These are phyloP conservation scores for Gentiana macrophylla DNA, from an alignment of 257 asterid species.

Conservation along the genomic window DNA sequence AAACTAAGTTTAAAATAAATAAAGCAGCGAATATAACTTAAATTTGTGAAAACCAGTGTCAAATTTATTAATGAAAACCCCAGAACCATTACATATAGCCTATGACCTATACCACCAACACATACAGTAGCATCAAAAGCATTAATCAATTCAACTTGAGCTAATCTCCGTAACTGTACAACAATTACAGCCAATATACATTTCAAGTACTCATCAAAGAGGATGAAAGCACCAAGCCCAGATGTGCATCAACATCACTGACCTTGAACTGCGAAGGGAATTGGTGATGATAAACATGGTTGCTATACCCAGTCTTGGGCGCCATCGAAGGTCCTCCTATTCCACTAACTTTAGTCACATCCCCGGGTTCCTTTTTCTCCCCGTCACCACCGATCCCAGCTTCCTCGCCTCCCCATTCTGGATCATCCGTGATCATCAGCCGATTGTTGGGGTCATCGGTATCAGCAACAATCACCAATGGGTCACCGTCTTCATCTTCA, in stretches of 20 bases:
- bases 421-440: slow-evolving; percentile 49
- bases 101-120: slow-evolving; percentile 19
- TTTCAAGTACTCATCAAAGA: slow-evolving; percentile 43
- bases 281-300: slow-evolving; percentile 56
- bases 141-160: slow-evolving; percentile 16
- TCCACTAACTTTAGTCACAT: slow-evolving; percentile 51
- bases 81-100: slow-evolving; percentile 23
- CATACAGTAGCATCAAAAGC: slow-evolving; percentile 15
- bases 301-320: slow-evolving; percentile 59
- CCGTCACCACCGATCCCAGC: slow-evolving; percentile 48
- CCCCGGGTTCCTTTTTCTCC: slow-evolving; percentile 61
- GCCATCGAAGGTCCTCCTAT: slow-evolving; percentile 39
- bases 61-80: slow-evolving; percentile 22
- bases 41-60: slow-evolving; percentile 10
- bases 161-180: slow-evolving; percentile 14
- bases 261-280: slow-evolving; percentile 96
- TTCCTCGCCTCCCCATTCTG: slow-evolving; percentile 62
- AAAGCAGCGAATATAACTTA: not conserved
- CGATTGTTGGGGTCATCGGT: slow-evolving; percentile 47
- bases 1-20: not conserved
- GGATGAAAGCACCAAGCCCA: slow-evolving; percentile 28
- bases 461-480: slow-evolving; percentile 67
- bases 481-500: slow-evolving; percentile 74
- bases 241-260: slow-evolving; percentile 46
- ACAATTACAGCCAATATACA: slow-evolving; percentile 30